A percentile compares a stretch with the other conserved stretches of the same genome.
Conservation (phyloP, 805 yeast genomes). For the Kuraishia piskuri region DNA sequence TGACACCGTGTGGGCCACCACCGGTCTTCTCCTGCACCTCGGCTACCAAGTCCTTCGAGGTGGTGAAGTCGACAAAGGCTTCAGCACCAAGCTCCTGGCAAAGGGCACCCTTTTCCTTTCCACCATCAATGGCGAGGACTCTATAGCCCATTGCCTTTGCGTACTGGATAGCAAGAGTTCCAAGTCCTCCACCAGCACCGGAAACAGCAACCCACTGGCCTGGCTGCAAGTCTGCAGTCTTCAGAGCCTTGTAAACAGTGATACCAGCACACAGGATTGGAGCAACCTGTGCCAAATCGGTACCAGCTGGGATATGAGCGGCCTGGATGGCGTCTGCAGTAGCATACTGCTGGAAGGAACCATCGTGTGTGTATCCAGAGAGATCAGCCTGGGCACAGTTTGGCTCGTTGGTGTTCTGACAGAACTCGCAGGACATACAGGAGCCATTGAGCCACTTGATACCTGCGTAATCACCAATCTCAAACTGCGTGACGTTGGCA, state of each 20-base stretch:
- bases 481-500: conserved; percentile 47
- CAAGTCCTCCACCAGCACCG: conserved; percentile 82
- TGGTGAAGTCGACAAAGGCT: conserved; percentile 35
- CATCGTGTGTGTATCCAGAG: conserved; percentile 71
- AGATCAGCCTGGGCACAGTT: conserved; percentile 65
- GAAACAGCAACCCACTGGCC: conserved; percentile 73
- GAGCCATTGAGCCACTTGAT: conserved; percentile 64
- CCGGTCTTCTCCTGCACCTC: conserved; percentile 32
- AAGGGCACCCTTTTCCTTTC: conserved; percentile 34
- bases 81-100: conserved; percentile 36
- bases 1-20: conserved; percentile 46
- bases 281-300: conserved; percentile 37
- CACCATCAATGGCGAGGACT: conserved; percentile 67
- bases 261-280: conserved; percentile 48
- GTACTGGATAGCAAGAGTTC: conserved; percentile 67
- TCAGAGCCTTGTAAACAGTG: conserved; percentile 45
- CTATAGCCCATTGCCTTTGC: conserved; percentile 69
- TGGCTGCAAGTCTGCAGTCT: conserved; percentile 37
- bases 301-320: conserved; percentile 34
- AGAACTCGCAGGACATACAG: conserved; percentile 56
- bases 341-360: conserved; percentile 45
- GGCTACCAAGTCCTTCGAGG: conserved; percentile 28
- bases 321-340: conserved; percentile 47
- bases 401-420: conserved; percentile 49
- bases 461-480: conserved; percentile 61